Percentiles rank a stretch among this genome's conserved stretches.
phyloP scores from a whole-genome alignment of 352 stramenopile species.

The Globisporangium canariense region DNA sequence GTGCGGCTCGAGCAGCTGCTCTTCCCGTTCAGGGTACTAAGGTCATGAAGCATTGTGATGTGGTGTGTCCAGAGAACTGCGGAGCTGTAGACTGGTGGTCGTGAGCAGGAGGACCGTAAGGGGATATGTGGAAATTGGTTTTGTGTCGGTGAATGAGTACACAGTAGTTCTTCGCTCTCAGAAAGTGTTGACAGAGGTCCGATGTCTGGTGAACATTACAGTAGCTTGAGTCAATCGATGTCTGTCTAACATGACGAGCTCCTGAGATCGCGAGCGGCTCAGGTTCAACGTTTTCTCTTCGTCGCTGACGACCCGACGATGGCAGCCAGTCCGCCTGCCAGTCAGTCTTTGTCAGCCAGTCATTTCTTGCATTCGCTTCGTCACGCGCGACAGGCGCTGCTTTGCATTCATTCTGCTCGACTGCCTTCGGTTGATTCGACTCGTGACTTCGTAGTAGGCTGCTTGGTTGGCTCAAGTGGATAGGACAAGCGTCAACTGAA shows the following conservation, averaged over 20 bases:
- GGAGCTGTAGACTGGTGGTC: background rate
- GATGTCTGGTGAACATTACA: background rate
- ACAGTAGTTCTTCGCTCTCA: background rate
- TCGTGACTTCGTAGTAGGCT: no score
- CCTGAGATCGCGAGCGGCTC: background rate
- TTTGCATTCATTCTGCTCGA: background rate
- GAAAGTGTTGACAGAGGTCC: background rate
- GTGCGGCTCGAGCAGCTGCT: constrained; percentile 9
- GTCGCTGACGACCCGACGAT: no score
- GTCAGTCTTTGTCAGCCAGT: background rate
- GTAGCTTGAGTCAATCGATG: no score
- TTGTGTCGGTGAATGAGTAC: background rate
- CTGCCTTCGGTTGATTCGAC: no score
- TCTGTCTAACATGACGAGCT: no score
- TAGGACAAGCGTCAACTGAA: background rate
- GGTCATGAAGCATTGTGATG: background rate
- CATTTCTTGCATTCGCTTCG: background rate
- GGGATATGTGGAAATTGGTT: background rate
- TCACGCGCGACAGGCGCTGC: background rate
- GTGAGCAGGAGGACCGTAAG: no score
- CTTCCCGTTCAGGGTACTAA: constrained; percentile 7
- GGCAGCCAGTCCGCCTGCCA: background rate
- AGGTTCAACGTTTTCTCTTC: background rate
- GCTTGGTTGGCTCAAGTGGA: background rate
- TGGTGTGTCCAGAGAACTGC: background rate